Evolutionary conservation across 2,329 filamentous ascomycete species (phyloP).

Genomic region (Botrytis tulipae): DNA sequence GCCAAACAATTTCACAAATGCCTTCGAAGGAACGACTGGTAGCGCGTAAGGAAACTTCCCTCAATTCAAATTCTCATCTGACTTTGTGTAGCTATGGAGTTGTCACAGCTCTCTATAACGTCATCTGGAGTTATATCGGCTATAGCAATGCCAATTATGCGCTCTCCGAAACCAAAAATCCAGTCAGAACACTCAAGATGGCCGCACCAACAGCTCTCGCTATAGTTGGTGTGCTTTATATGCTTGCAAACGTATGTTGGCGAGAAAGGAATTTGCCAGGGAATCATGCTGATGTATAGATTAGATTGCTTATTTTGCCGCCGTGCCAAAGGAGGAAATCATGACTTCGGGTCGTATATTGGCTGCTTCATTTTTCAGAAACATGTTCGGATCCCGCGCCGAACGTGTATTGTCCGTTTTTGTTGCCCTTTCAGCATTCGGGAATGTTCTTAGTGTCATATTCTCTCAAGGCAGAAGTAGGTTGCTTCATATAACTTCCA

Average conservation of each 20-base stretch:
- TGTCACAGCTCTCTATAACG: constrained; percentile 69
- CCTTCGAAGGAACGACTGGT: constrained; percentile 64
- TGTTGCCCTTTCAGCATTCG: constrained; percentile 65
- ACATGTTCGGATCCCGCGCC: constrained; percentile 53
- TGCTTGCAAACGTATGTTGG: constrained; percentile 58
- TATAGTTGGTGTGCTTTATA: constrained; percentile 60
- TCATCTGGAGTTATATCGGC: constrained; percentile 69
- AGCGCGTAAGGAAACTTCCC: constrained; percentile 46
- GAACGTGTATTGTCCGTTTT: constrained; percentile 63
- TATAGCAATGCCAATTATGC: constrained; percentile 69
- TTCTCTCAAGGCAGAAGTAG: constrained; percentile 61
- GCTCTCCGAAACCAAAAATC: constrained; percentile 63
- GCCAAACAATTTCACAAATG: constrained; percentile 60
- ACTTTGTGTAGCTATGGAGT: constrained; percentile 48
- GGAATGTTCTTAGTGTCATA: constrained; percentile 65
- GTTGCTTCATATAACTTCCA: neutral
- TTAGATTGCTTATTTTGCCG: constrained; percentile 61
- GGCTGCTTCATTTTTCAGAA: constrained; percentile 55
- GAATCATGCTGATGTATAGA: constrained; percentile 1
- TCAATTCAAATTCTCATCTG: neutral
- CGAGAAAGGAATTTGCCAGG: neutral
- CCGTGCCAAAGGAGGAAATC: constrained; percentile 53
- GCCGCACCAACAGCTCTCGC: constrained; percentile 61
- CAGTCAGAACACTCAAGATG: constrained; percentile 61
- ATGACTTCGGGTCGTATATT: constrained; percentile 51